Evolutionary conservation across 345 rosid genomes (phyloP).

Genomic region (Melaleuca alternifolia): DNA sequence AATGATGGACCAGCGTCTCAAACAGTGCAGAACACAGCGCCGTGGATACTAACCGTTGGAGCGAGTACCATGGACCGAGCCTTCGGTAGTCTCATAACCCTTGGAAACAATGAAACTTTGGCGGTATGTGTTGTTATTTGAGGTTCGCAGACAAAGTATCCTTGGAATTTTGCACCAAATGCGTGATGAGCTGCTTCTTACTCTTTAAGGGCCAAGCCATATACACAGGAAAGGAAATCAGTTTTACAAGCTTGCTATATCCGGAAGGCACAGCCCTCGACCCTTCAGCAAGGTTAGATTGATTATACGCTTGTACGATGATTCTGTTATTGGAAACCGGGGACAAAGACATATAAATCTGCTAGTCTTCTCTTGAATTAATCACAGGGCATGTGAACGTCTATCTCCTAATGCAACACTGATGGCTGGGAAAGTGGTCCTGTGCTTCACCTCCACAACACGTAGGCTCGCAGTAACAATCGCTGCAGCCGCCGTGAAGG

Average conservation of each 20-base stretch:
- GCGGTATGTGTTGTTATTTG: neutral
- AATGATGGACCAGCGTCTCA: conserved; percentile 32
- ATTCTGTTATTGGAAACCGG: neutral
- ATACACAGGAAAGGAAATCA: conserved; percentile 24
- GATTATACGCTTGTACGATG: neutral
- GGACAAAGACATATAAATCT: neutral
- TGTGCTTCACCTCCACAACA: conserved; percentile 27
- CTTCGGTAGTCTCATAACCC: conserved; percentile 24
- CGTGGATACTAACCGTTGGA: conserved; percentile 51
- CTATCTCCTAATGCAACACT: conserved; percentile 18
- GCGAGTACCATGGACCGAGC: conserved; percentile 44
- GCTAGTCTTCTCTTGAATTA: neutral
- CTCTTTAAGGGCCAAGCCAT: conserved; percentile 42
- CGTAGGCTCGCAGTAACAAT: neutral
- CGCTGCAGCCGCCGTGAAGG: conserved; percentile 15
- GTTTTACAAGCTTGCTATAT: conserved; percentile 31
- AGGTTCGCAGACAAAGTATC: neutral
- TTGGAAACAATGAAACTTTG: conserved; percentile 26
- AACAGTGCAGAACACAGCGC: conserved; percentile 33
- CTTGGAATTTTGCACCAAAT: neutral
- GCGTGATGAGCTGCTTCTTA: neutral
- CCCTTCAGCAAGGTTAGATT: conserved; percentile 21
- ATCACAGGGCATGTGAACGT: conserved; percentile 26
- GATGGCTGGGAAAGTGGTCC: conserved; percentile 42
- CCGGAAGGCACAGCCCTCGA: conserved; percentile 21